Base-by-base conservation (phyloP, 768 basidiomycete species). In the Astraeus odoratus region DNA sequence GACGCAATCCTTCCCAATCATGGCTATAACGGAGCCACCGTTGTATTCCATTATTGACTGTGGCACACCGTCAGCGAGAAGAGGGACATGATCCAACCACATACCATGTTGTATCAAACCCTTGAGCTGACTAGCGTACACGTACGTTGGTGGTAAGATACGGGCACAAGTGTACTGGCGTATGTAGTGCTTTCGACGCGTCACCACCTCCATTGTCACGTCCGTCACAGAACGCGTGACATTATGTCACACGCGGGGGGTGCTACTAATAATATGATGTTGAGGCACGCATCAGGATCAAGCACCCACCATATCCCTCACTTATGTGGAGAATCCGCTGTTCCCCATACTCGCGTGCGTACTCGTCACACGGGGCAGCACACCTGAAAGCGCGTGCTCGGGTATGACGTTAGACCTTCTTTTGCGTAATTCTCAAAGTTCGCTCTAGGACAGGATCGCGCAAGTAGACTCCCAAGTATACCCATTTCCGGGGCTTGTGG, bases 1-100 rank as follows among this genome's bases (percentile, higher is more conserved):
- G 40, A 99, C 96, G 65, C 96, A 99, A 56, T 92, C 86, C 70
- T 98, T 97, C 51, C 96, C 96, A 48, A 86, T 86, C 96, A 99
- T 99, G 73, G 96, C 96, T 67, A 99, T 77, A 57, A 95, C 90
- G 70, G 94, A 96, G 70, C 96, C 96, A 72, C 94, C 94, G 75
- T 96, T 97, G 51, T 83, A 74, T 67, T 90, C 77, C 87, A 95
- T 86, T 56, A 86, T 81, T 60, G 89, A 92, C 89, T 92, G 39
- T 18, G 30, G 8, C 7, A 16, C 25, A 3, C 16, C 26, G 19
- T 41, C 27, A 41, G 39, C n/a, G 13, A 7, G 18, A 9, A 20
- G 20, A 19, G 25, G 20, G 26, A 18, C 24, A 8, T 41, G 16
- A 27, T 26, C 8, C 16, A 29, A 10, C n/a, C 16, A 19, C 39